Percentiles rank a stretch among this genome's conserved stretches.
Evolutionary conservation across 306 rosid species (phyloP).

Genomic region (Acacia acuminata): DNA sequence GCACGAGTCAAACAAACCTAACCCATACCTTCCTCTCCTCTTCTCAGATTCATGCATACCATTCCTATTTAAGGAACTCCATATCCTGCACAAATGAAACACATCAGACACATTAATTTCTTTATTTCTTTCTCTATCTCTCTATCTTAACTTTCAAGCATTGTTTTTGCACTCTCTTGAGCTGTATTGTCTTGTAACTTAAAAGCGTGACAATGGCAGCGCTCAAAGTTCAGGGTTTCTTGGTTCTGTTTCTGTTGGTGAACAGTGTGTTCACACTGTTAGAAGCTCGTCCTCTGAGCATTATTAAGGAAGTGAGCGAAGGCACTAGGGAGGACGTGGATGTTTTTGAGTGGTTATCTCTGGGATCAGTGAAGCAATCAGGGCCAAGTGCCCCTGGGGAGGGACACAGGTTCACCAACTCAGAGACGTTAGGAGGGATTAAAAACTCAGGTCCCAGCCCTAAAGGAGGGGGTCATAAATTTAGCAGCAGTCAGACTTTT

Average conservation of each 20-base stretch:
- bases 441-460: slow-evolving; percentile 46
- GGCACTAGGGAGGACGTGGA: slow-evolving; percentile 11
- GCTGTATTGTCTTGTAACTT: background rate
- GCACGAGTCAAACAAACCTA: slow-evolving; percentile 10
- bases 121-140: background rate
- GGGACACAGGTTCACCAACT: slow-evolving; percentile 35
- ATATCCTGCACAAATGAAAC: slow-evolving; percentile 1
- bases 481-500: background rate
- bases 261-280: slow-evolving; percentile 2
- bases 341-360: slow-evolving; percentile 46
- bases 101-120: background rate
- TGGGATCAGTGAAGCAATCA: slow-evolving; percentile 40
- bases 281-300: slow-evolving; percentile 46
- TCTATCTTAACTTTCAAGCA: background rate
- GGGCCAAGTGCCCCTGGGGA: slow-evolving; percentile 6
- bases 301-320: slow-evolving; percentile 10
- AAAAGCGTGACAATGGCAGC: slow-evolving; percentile 13
- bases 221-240: background rate
- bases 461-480: slow-evolving; percentile 16
- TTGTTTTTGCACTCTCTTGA: too few relatives aligned
- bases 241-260: slow-evolving; percentile 33
- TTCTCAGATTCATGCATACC: background rate
- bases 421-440: slow-evolving; percentile 31
- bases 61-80: background rate
- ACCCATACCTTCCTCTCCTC: background rate